Evolutionary conservation across 192 early-diverging fungal species (phyloP), one percentile per base, ranked within the genome.

Genomic region (Paraglomus brasilianum): DNA sequence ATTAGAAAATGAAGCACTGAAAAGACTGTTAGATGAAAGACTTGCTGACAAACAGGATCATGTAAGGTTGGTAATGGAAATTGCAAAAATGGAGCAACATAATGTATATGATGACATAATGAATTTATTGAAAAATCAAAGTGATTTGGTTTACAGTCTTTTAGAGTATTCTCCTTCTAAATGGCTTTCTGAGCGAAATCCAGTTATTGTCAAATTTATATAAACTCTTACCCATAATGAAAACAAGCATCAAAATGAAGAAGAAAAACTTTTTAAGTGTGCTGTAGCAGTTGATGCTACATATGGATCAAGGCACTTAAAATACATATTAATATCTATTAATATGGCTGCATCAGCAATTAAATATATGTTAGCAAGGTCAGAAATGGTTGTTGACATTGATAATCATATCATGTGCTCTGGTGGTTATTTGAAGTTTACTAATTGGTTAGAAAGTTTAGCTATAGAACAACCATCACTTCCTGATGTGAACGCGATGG

Each of bases 261-360:
- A 15, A 5, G 61, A 64, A 64, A 64, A 64, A 15, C 61, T 64
- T 64, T 64, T 64, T 21, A 64, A 64, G 17, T 48, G 45, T 64
- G 43, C 45, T 5, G 61, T 64, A 36, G 43, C 45, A 21, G 13
- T 64, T 47, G 61, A 64, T 64, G 21, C 45, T 48, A 47, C 49
- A 45, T 64, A 64, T 48, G 43, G 61, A 64, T 45, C 45, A 47
- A 64, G 45, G 45, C 43, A 64, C 21, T 64, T 43, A 43, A 61
- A 61, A 61, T 61, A 61, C 45, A 43, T 64, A 10, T 64, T 30
- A 48, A 48, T 30, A 48, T 43, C 45, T 5, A 36, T 64, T 48
- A 64, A 64, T 48, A 48, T 64, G 21, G 45, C 45, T 5, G 21
- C 61, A 48, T 64, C 61, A 47, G 46, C 46, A 47, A 47, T 47